Evolutionary conservation across 805 yeast species (phyloP).

Genomic region (Zygotorulaspora danielsina): DNA sequence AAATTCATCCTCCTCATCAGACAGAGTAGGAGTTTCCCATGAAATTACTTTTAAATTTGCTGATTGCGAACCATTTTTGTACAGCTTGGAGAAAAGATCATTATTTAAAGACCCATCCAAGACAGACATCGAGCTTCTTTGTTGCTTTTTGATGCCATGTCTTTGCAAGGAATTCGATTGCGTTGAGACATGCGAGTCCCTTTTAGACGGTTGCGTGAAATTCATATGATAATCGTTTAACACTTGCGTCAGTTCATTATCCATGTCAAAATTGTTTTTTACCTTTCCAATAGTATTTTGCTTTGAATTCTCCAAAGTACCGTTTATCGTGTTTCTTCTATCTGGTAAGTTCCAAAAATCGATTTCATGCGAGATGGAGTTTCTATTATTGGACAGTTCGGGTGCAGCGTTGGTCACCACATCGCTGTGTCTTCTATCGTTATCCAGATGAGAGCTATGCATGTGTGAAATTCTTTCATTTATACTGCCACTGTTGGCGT

Average conservation of each 20-base stretch:
- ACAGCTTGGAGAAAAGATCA: slow-evolving; percentile 25
- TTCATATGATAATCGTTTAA: slow-evolving; percentile 27
- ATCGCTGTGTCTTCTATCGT: slow-evolving; percentile 24
- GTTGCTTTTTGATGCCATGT: slow-evolving; percentile 28
- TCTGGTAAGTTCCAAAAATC: slow-evolving; percentile 30
- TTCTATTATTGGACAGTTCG: slow-evolving; percentile 16
- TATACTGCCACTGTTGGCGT: neutral
- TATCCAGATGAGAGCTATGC: slow-evolving; percentile 7
- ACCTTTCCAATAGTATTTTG: neutral
- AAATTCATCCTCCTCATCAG: slow-evolving; percentile 18
- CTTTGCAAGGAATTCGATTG: slow-evolving; percentile 8
- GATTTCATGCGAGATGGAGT: slow-evolving; percentile 30
- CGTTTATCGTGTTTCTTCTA: slow-evolving; percentile 7
- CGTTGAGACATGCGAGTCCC: slow-evolving; percentile 4
- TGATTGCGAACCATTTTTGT: slow-evolving; percentile 13
- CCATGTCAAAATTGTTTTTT: slow-evolving; percentile 13
- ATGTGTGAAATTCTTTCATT: slow-evolving; percentile 2
- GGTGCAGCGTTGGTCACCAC: slow-evolving; percentile 18
- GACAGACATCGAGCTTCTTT: slow-evolving; percentile 28
- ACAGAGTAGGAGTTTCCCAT: slow-evolving; percentile 14
- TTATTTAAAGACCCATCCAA: slow-evolving; percentile 21
- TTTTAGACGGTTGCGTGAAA: slow-evolving; percentile 10
- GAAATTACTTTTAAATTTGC: slow-evolving; percentile 14
- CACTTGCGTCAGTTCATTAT: slow-evolving; percentile 25
- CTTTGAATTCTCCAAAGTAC: slow-evolving; percentile 3